A percentile compares a stretch with the other conserved stretches of the same genome.
Conservation (phyloP, 768 basidiomycete genomes). For the Rhodotorula toruloides region DNA sequence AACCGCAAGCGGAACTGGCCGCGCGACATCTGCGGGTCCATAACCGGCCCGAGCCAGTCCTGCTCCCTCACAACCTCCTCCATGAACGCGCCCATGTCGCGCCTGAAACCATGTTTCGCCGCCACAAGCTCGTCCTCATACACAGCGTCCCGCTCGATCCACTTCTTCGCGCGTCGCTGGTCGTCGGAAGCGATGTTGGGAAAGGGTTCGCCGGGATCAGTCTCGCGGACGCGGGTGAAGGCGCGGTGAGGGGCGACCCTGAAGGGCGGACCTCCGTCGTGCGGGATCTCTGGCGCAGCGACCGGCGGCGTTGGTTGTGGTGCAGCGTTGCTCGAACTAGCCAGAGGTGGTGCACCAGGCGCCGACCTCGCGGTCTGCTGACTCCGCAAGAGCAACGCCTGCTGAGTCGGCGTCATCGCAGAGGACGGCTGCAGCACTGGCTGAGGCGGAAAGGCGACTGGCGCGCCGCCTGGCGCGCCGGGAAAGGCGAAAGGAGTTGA, state of each 20-base stretch:
- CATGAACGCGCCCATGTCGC: neutral
- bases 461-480: neutral
- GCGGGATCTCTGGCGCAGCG: neutral
- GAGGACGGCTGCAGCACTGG: neutral
- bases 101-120: constrained; percentile 6
- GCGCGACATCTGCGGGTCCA: neutral
- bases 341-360: neutral
- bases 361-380: constrained; percentile 5
- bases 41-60: constrained; percentile 38
- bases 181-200: constrained; percentile 18
- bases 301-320: neutral
- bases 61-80: constrained; percentile 26
- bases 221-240: constrained; percentile 7
- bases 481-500: neutral
- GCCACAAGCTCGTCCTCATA: constrained; percentile 16
- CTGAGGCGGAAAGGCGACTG: neutral
- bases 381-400: neutral
- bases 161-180: constrained; percentile 20
- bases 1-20: constrained; percentile 10
- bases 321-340: neutral
- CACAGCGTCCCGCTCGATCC: constrained; percentile 28
- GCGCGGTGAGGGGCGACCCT: constrained; percentile 14
- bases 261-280: constrained; percentile 18
- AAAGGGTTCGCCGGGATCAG: constrained; percentile 28
- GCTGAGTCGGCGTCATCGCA: neutral